Evolutionary conservation across 441 rosid genomes (phyloP).

Genomic region (Oxalis stricta): DNA sequence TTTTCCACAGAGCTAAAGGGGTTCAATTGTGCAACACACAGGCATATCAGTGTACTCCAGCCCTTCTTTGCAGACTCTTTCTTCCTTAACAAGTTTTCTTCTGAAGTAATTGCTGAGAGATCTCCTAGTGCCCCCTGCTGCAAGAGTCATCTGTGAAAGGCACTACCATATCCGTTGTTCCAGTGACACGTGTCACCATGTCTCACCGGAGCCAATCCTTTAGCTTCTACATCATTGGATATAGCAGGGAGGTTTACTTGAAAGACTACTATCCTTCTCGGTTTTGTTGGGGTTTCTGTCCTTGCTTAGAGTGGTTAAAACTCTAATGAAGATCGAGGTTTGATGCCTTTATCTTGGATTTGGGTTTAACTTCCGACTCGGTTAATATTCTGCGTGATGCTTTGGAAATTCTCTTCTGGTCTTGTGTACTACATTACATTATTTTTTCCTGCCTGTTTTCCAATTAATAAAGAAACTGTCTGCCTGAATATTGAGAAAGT

Average conservation of each 20-base stretch:
- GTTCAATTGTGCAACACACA: conserved; percentile 88
- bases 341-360: too few species aligned
- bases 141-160: conserved; percentile 84
- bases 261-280: conserved; percentile 91
- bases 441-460: too few species aligned
- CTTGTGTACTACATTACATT: too few species aligned
- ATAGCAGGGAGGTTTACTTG: conserved; percentile 73
- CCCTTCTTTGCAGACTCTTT: conserved; percentile 85
- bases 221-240: conserved; percentile 80
- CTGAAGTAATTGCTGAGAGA: conserved; percentile 74
- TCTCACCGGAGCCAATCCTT: conserved; percentile 47
- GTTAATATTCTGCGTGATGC: too few species aligned
- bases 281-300: conserved; percentile 94
- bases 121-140: conserved; percentile 53
- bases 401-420: neutral
- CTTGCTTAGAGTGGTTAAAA: conserved; percentile 91
- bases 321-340: too few species aligned
- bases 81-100: conserved; percentile 83
- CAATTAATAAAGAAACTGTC: too few species aligned
- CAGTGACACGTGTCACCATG: conserved; percentile 89
- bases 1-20: conserved; percentile 84
- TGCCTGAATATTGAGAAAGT: too few species aligned
- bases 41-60: conserved; percentile 80
- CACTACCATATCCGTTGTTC: conserved; percentile 79
- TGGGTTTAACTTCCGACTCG: too few species aligned